Evolutionary conservation across 495 filamentous ascomycete genomes (phyloP).

Genomic region (Tuber brumale): DNA sequence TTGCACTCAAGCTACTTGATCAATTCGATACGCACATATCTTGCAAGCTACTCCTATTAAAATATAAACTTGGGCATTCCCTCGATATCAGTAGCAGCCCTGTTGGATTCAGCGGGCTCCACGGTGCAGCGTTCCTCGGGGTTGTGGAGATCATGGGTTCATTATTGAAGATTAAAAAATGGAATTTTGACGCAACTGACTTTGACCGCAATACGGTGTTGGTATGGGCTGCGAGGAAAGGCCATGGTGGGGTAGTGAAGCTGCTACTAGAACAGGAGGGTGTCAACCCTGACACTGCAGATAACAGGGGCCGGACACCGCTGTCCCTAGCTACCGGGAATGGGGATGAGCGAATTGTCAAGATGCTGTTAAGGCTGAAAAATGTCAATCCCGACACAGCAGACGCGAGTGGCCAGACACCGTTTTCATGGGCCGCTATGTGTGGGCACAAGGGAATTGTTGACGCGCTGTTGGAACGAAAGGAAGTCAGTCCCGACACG

Average conservation of each 20-base stretch:
- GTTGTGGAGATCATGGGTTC: not conserved
- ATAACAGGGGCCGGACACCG: conserved; percentile 31
- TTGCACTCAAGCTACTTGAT: not conserved
- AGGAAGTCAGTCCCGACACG: too few species aligned
- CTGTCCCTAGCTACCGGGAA: not conserved
- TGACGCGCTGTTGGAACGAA: too few species aligned
- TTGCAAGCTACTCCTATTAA: not conserved
- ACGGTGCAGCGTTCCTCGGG: not conserved
- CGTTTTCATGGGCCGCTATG: too few species aligned
- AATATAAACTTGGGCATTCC: not conserved
- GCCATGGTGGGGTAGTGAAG: too few species aligned
- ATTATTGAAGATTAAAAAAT: not conserved
- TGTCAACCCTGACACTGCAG: not conserved
- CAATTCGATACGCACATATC: not conserved
- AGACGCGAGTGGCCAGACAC: too few species aligned
- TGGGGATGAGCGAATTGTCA: not conserved
- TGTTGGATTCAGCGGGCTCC: not conserved
- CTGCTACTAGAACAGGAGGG: not conserved
- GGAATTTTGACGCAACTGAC: not conserved
- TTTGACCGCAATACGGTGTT: not conserved
- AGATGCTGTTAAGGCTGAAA: not conserved
- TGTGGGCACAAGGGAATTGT: too few species aligned
- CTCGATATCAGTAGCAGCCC: not conserved
- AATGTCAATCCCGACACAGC: conserved; percentile 17
- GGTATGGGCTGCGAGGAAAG: not conserved